Conservation (phyloP, 106 monocot genomes). For the Phalaenopsis equestris region DNA sequence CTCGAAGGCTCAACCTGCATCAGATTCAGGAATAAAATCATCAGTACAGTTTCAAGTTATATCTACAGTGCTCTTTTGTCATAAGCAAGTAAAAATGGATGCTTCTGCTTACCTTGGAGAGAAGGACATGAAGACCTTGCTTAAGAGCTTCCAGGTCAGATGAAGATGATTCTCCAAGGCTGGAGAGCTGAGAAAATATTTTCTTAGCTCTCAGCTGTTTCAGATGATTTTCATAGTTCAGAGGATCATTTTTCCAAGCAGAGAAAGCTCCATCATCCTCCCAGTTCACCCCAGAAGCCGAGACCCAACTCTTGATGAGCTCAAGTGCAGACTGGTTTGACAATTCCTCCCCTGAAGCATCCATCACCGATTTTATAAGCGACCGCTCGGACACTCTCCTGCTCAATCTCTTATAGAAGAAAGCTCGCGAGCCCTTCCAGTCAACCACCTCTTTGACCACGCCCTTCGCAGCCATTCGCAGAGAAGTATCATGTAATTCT, state of each 20-base stretch:
- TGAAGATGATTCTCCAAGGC: slow-evolving; percentile 44
- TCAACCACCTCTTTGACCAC: slow-evolving; percentile 72
- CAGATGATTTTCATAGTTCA: slow-evolving; percentile 59
- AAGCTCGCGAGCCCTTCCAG: slow-evolving; percentile 70
- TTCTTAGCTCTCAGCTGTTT: slow-evolving; percentile 59
- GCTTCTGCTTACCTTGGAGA: slow-evolving; percentile 51
- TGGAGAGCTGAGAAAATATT: slow-evolving; percentile 29
- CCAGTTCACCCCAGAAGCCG: slow-evolving; percentile 30
- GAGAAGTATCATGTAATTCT: slow-evolving; percentile 84
- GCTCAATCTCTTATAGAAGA: slow-evolving; percentile 83
- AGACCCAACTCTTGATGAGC: slow-evolving; percentile 79
- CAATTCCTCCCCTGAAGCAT: slow-evolving; percentile 56
- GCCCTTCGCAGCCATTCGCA: slow-evolving; percentile 82
- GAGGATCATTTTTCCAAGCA: slow-evolving; percentile 56
- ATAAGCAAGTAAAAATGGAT: background rate
- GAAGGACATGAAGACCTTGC: slow-evolving; percentile 53
- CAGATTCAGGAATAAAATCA: slow-evolving; percentile 7
- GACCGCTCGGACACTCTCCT: slow-evolving; percentile 63
- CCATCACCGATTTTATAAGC: slow-evolving; percentile 44
- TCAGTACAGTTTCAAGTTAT: background rate
- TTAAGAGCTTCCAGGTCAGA: slow-evolving; percentile 63
- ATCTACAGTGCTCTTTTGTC: background rate
- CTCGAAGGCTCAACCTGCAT: slow-evolving; percentile 70
- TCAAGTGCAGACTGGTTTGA: slow-evolving; percentile 43
- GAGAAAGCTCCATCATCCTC: slow-evolving; percentile 76